A percentile compares a stretch with the other conserved stretches of the same genome.
These are phyloP conservation scores for Ascochyta koolunga DNA, from an alignment of 2,329 filamentous ascomycete genomes.

Conservation along the genomic window DNA sequence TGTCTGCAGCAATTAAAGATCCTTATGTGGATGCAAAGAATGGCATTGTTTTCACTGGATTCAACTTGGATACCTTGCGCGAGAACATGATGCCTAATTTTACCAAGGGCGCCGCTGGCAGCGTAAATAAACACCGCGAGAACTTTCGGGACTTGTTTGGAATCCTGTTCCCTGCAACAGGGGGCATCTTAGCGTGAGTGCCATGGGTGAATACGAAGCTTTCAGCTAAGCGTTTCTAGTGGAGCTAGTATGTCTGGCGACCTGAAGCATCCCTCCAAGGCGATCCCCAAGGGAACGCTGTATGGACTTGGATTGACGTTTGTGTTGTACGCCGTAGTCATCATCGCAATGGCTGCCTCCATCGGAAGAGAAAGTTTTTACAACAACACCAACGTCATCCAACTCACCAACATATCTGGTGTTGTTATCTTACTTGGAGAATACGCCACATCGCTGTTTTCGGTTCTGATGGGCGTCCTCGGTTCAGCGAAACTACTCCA, in stretches of 20 bases:
- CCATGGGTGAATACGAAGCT: background rate
- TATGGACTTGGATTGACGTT: constrained; percentile 79
- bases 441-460: constrained; percentile 83
- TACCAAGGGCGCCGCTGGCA: constrained; percentile 66
- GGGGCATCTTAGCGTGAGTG: constrained; percentile 62
- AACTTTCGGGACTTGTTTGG: constrained; percentile 85
- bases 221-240: constrained; percentile 51
- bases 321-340: constrained; percentile 74
- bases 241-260: constrained; percentile 93
- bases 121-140: constrained; percentile 66
- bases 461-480: constrained; percentile 84
- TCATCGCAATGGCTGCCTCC: constrained; percentile 77
- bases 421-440: constrained; percentile 79
- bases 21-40: constrained; percentile 70
- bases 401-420: constrained; percentile 78
- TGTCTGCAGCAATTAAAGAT: constrained; percentile 71
- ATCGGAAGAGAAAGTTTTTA: constrained; percentile 77
- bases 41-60: constrained; percentile 77
- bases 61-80: constrained; percentile 71
- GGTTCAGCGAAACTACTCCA: constrained; percentile 85
- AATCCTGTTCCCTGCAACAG: constrained; percentile 78
- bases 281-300: constrained; percentile 84
- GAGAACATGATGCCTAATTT: constrained; percentile 75
- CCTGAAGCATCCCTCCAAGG: constrained; percentile 78
- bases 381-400: constrained; percentile 77